A percentile compares a stretch with the other conserved stretches of the same genome.
These are phyloP conservation scores for Rhizoclosmatium hyalinum DNA, from an alignment of 371 early-diverging fungal species.

Conservation along the genomic window DNA sequence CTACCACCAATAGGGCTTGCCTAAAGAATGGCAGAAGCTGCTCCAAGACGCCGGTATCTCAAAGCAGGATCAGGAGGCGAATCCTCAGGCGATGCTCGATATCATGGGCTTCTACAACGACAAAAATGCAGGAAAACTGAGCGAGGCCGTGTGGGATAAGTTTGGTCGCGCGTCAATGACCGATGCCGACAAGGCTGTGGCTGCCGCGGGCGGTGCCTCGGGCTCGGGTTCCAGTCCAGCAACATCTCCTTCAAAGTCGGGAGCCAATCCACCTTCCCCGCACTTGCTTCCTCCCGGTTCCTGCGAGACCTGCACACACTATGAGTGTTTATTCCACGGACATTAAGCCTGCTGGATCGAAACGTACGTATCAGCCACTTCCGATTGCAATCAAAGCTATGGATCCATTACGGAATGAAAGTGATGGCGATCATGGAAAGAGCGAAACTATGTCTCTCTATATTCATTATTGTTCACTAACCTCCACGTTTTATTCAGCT, in stretches of 20 bases:
- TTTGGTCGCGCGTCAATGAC: slow-evolving; percentile 51
- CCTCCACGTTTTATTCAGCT: background rate
- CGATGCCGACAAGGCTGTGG: background rate
- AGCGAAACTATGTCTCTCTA: background rate
- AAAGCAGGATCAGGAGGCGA: slow-evolving; percentile 90
- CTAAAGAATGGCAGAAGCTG: slow-evolving; percentile 92
- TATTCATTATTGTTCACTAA: no score
- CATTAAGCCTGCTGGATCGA: slow-evolving; percentile 32
- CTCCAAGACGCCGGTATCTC: slow-evolving; percentile 93
- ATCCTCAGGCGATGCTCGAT: slow-evolving; percentile 95
- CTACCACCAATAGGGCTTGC: slow-evolving; percentile 74
- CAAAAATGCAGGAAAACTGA: slow-evolving; percentile 46
- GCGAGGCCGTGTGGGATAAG: slow-evolving; percentile 86
- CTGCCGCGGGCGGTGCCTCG: background rate
- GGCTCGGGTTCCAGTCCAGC: background rate
- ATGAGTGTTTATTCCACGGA: slow-evolving; percentile 55
- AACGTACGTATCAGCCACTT: background rate
- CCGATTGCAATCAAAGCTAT: no score
- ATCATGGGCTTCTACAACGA: slow-evolving; percentile 83
- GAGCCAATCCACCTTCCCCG: slow-evolving; percentile 7
- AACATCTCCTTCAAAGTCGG: background rate
- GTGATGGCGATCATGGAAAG: background rate
- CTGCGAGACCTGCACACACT: slow-evolving; percentile 57
- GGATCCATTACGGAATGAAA: no score
- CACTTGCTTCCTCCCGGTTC: slow-evolving; percentile 41